Conservation (phyloP, 129 eudicot genomes). For the carrot (Daucus carota) region DH1_v3.0 NC_030382.2:37291501-37292000, state of each 20-base stretch:
- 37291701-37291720: conserved; percentile 38
- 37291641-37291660: conserved; percentile 23
- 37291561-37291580: conserved; percentile 37
- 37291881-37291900: conserved; percentile 14
- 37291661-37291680: conserved; percentile 45
- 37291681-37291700: conserved; percentile 42
- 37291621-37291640: conserved; percentile 55
- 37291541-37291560: conserved; percentile 49
- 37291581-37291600: conserved; percentile 11
- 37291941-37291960: neutral
- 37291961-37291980: conserved; percentile 26
- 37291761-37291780: conserved; percentile 33
- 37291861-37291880: conserved; percentile 12
- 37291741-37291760: conserved; percentile 37
- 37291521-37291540: conserved; percentile 35
- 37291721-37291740: conserved; percentile 24
- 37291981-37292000: conserved; percentile 30
- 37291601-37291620: conserved; percentile 45
- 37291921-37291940: conserved; percentile 13
- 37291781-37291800: conserved; percentile 38
- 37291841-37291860: neutral
- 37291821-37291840: conserved; percentile 23
- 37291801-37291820: conserved; percentile 29
- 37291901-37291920: conserved; percentile 22
- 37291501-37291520: conserved; percentile 17